A percentile compares a stretch with the other conserved stretches of the same genome.
Evolutionary conservation across 164 flowering plant genomes (phyloP).

Genomic region (Sedum album): DNA sequence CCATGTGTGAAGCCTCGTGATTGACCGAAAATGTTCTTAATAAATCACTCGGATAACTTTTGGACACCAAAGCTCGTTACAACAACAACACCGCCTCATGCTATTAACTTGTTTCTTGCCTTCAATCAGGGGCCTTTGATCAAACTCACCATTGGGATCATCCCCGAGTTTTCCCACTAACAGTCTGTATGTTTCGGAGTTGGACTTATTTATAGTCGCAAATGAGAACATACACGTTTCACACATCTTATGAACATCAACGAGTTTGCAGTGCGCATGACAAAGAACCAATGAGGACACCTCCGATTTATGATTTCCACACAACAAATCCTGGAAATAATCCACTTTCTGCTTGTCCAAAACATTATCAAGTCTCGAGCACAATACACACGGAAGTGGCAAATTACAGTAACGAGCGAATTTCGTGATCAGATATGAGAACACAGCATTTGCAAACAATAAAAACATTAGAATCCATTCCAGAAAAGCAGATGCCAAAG

Average conservation of each 20-base stretch:
- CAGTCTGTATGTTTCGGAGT: slow-evolving; percentile 47
- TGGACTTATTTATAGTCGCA: slow-evolving; percentile 50
- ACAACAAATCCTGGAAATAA: slow-evolving; percentile 42
- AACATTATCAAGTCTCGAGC: slow-evolving; percentile 45
- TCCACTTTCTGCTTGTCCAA: slow-evolving; percentile 30
- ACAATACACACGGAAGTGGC: slow-evolving; percentile 47
- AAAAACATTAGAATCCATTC: slow-evolving; percentile 32
- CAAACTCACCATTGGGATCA: slow-evolving; percentile 15
- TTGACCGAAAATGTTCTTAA: slow-evolving; percentile 10
- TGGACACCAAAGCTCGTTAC: too few relatives aligned
- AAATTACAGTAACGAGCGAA: slow-evolving; percentile 39
- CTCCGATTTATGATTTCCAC: too few relatives aligned
- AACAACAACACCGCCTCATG: too few relatives aligned
- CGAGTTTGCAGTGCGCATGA: too few relatives aligned
- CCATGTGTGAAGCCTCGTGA: slow-evolving; percentile 15
- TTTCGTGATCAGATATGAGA: slow-evolving; percentile 36
- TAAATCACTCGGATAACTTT: slow-evolving; percentile 11
- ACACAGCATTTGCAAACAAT: slow-evolving; percentile 32
- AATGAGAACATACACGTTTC: slow-evolving; percentile 57
- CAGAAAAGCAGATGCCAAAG: background rate
- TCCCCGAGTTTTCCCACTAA: too few relatives aligned
- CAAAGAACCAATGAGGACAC: too few relatives aligned
- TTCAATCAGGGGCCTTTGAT: slow-evolving; percentile 21
- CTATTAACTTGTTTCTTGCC: too few relatives aligned
- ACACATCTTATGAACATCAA: too few relatives aligned